Conservation (phyloP, 257 asterid genomes). For the Thymus mandschuricus region DNA sequence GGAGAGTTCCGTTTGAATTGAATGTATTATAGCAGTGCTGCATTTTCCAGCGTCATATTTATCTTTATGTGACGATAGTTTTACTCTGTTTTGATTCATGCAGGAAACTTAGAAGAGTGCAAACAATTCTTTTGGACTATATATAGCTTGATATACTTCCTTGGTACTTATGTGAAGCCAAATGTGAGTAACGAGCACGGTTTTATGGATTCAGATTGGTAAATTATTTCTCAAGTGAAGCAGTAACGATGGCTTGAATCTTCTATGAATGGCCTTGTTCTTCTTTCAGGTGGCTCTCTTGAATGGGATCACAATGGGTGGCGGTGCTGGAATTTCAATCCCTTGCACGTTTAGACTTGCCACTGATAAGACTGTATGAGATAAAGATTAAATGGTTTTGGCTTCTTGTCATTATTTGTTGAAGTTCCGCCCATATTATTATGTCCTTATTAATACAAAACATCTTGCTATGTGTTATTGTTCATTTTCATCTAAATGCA, state of each 20-base stretch:
- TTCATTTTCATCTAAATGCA: slow-evolving; percentile 12
- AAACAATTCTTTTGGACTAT: slow-evolving; percentile 69
- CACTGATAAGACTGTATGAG: slow-evolving; percentile 88
- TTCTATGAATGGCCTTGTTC: slow-evolving; percentile 21
- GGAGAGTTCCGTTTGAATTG: too few species aligned
- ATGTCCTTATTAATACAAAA: background rate
- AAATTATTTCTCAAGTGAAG: slow-evolving; percentile 1
- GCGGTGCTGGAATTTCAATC: slow-evolving; percentile 96
- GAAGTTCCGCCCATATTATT: slow-evolving; percentile 1
- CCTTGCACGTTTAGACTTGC: slow-evolving; percentile 95
- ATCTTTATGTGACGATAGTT: slow-evolving; percentile 28
- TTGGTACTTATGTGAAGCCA: slow-evolving; percentile 94
- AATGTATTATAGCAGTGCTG: background rate
- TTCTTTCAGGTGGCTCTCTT: slow-evolving; percentile 85
- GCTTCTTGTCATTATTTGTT: slow-evolving; percentile 26
- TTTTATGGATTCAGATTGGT: background rate
- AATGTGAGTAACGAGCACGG: slow-evolving; percentile 62
- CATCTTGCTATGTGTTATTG: background rate
- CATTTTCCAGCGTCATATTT: background rate
- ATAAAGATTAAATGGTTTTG: slow-evolving; percentile 10
- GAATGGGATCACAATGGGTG: slow-evolving; percentile 99
- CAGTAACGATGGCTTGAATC: slow-evolving; percentile 8
- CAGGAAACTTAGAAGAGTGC: slow-evolving; percentile 80
- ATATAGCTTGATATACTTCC: slow-evolving; percentile 62
- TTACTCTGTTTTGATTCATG: slow-evolving; percentile 33